Evolutionary conservation across 2,329 filamentous ascomycete species (phyloP).

Genomic region (Claviceps lovelessii): DNA sequence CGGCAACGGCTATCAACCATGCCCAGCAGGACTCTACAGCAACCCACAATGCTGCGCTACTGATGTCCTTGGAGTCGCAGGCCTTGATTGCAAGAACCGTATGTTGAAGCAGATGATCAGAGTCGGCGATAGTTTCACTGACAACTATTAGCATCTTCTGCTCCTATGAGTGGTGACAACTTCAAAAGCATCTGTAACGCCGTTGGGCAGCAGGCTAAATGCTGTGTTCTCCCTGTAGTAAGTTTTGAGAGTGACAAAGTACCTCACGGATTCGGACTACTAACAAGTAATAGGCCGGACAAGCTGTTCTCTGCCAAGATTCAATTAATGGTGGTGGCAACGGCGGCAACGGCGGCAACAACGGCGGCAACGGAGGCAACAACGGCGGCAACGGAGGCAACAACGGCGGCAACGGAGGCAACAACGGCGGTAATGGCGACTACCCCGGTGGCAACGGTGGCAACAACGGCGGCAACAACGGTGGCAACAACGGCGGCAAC

Average conservation of each 20-base stretch:
- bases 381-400: no score
- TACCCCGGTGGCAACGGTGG: no score
- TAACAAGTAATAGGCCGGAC: neutral
- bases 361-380: neutral
- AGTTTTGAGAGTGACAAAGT: neutral
- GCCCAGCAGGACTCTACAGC: slow-evolving; percentile 4
- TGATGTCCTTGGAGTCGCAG: slow-evolving; percentile 6
- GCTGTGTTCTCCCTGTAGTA: slow-evolving; percentile 1
- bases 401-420: neutral
- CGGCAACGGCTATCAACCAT: slow-evolving; percentile 1
- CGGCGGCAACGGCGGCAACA: neutral
- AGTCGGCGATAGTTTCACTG: neutral
- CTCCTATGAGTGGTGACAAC: neutral
- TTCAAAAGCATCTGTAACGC: neutral
- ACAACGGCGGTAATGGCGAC: no score
- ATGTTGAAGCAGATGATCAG: slow-evolving; percentile 1
- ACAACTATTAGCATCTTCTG: neutral
- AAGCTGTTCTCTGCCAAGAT: neutral
- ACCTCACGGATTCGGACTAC: neutral
- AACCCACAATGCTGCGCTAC: slow-evolving; percentile 6
- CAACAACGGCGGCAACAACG: neutral
- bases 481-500: neutral
- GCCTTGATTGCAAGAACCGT: slow-evolving; percentile 7
- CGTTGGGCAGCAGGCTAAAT: neutral
- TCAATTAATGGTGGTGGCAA: neutral